phyloP scores from a whole-genome alignment of 148 eudicot genomes.

The Rheum nobile region DNA sequence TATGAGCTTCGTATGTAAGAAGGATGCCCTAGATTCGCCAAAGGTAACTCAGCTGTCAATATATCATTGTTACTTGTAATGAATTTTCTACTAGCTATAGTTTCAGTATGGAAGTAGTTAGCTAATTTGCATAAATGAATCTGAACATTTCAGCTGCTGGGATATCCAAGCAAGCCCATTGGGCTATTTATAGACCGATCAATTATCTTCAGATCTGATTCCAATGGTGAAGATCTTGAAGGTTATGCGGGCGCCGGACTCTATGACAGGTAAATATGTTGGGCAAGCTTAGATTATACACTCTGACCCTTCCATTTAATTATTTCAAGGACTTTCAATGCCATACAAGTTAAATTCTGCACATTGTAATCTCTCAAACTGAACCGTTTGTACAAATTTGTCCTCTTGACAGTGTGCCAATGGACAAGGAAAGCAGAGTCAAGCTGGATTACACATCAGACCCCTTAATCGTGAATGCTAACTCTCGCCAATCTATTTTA shows the following conservation, averaged over 20 bases:
- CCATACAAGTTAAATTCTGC: background rate
- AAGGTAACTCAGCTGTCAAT: conserved; percentile 25
- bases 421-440: conserved; percentile 83
- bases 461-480: conserved; percentile 39
- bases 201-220: conserved; percentile 92
- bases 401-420: conserved; percentile 59
- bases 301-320: too few species aligned
- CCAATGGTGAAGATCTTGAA: conserved; percentile 97
- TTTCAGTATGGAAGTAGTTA: background rate
- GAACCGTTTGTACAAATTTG: background rate
- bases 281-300: background rate
- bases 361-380: background rate
- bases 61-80: background rate
- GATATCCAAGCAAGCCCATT: conserved; percentile 92
- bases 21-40: conserved; percentile 61
- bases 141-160: conserved; percentile 44
- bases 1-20: conserved; percentile 71
- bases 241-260: conserved; percentile 99
- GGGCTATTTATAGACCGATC: conserved; percentile 81
- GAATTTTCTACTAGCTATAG: background rate
- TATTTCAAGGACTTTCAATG: background rate
- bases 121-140: background rate
- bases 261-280: conserved; percentile 63
- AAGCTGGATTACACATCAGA: conserved; percentile 77
- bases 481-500: conserved; percentile 55